phyloP scores from a whole-genome alignment of 2,329 filamentous ascomycete species.

The Cladosporium sp. region DNA sequence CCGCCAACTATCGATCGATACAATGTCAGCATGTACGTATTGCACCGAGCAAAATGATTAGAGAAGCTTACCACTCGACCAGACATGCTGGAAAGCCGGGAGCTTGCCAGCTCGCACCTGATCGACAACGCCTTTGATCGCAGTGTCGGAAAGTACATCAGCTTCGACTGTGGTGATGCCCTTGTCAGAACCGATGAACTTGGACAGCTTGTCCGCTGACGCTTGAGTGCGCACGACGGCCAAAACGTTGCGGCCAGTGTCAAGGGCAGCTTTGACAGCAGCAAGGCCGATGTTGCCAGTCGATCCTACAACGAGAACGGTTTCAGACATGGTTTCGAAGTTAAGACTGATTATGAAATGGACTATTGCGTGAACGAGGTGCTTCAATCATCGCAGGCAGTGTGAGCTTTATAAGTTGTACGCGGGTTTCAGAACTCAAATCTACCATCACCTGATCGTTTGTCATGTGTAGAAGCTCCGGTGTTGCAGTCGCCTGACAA shows the following conservation, averaged over 20 bases:
- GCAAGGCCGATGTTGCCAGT: conserved; percentile 37
- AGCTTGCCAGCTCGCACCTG: conserved; percentile 30
- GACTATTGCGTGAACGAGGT: too few relatives aligned
- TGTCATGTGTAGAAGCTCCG: too few relatives aligned
- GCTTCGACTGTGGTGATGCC: conserved; percentile 31
- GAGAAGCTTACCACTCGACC: neutral
- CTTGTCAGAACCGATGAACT: conserved; percentile 24
- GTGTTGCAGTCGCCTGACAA: too few relatives aligned
- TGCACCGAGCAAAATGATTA: conserved; percentile 15
- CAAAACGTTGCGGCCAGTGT: conserved; percentile 28
- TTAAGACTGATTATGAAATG: too few relatives aligned
- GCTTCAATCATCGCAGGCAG: too few relatives aligned
- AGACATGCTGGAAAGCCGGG: conserved; percentile 37
- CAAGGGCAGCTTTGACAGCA: conserved; percentile 28
- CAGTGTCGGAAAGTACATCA: conserved; percentile 27
- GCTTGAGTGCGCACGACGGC: conserved; percentile 34
- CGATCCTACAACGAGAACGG: conserved; percentile 35
- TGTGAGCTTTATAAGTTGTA: too few relatives aligned
- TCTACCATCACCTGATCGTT: too few relatives aligned
- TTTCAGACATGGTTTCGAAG: conserved; percentile 14
- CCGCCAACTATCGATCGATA: conserved; percentile 22
- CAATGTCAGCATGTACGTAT: conserved; percentile 17
- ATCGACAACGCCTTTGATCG: conserved; percentile 32
- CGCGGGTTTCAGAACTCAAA: too few relatives aligned
- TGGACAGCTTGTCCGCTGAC: conserved; percentile 31